phyloP scores from a whole-genome alignment of 371 early-diverging fungal species.

The Mortierella sp. region DNA sequence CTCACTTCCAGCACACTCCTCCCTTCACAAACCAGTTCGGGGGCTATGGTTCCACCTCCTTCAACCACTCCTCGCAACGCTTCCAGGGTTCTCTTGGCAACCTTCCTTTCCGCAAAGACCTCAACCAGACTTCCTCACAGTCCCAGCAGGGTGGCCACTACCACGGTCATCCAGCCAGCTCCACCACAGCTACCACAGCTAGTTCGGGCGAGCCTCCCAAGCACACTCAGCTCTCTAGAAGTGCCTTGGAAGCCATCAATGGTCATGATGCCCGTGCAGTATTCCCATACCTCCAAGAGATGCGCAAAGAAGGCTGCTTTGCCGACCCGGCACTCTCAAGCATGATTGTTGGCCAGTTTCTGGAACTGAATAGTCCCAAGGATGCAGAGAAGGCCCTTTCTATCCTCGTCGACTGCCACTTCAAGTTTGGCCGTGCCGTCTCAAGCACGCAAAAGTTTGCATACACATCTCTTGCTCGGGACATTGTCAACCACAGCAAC shows the following conservation, averaged over 20 bases:
- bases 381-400: constrained; percentile 49
- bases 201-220: constrained; percentile 12
- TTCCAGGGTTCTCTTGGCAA: constrained; percentile 23
- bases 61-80: constrained; percentile 10
- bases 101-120: constrained; percentile 10
- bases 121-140: not conserved
- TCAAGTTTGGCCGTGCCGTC: constrained; percentile 27
- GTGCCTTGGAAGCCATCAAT: constrained; percentile 41
- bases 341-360: constrained; percentile 38
- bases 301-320: constrained; percentile 35
- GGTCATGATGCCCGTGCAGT: constrained; percentile 42
- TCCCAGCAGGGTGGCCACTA: constrained; percentile 7
- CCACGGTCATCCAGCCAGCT: constrained; percentile 5
- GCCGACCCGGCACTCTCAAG: constrained; percentile 41
- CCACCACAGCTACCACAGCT: not conserved
- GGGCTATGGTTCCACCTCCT: not conserved
- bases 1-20: not conserved
- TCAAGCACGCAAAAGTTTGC: constrained; percentile 31
- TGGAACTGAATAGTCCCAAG: constrained; percentile 39
- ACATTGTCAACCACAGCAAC: constrained; percentile 44
- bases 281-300: constrained; percentile 42
- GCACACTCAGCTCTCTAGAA: constrained; percentile 28
- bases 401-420: constrained; percentile 46
- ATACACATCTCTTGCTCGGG: constrained; percentile 41
- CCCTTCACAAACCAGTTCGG: constrained; percentile 11